Percentiles rank a stretch among this genome's conserved stretches.
These are phyloP conservation scores for Coemansia sp. DNA, from an alignment of 192 early-diverging fungal species.

Conservation along the genomic window DNA sequence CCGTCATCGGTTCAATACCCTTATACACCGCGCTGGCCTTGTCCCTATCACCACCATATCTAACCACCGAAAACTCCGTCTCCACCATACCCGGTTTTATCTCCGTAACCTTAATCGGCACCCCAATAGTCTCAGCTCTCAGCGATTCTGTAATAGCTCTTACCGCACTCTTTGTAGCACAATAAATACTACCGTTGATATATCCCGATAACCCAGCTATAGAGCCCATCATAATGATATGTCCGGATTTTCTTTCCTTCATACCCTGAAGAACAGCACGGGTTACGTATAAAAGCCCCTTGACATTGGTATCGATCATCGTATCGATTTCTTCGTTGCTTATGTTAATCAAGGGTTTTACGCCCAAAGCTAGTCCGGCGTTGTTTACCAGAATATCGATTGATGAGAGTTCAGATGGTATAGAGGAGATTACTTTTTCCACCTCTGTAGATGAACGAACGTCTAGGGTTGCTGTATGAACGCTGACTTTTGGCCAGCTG, in stretches of 20 bases:
- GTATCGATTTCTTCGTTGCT: conserved; percentile 66
- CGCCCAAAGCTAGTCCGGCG: conserved; percentile 78
- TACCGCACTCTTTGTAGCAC: conserved; percentile 81
- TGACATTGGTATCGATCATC: conserved; percentile 91
- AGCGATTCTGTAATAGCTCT: conserved; percentile 78
- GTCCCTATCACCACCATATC: conserved; percentile 68
- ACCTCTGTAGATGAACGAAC: conserved; percentile 65
- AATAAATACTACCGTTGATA: conserved; percentile 76
- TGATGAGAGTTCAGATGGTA: conserved; percentile 61
- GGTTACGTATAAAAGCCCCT: conserved; percentile 80
- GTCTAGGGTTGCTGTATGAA: conserved; percentile 70
- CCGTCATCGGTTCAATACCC: conserved; percentile 70
- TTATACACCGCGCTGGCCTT: conserved; percentile 77
- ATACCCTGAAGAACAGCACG: conserved; percentile 80
- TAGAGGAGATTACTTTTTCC: conserved; percentile 39
- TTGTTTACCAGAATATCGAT: conserved; percentile 91
- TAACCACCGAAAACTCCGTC: conserved; percentile 87
- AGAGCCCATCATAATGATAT: conserved; percentile 85
- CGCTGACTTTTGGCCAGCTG: conserved; percentile 56
- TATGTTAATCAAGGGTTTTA: conserved; percentile 67
- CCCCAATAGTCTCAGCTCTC: conserved; percentile 72
- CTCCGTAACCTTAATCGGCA: conserved; percentile 71
- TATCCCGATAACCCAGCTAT: conserved; percentile 71
- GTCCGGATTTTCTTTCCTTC: conserved; percentile 64
- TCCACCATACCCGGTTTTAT: conserved; percentile 86